Evolutionary conservation across 345 rosid genomes (phyloP).

Genomic region (Luvunga scandens): DNA sequence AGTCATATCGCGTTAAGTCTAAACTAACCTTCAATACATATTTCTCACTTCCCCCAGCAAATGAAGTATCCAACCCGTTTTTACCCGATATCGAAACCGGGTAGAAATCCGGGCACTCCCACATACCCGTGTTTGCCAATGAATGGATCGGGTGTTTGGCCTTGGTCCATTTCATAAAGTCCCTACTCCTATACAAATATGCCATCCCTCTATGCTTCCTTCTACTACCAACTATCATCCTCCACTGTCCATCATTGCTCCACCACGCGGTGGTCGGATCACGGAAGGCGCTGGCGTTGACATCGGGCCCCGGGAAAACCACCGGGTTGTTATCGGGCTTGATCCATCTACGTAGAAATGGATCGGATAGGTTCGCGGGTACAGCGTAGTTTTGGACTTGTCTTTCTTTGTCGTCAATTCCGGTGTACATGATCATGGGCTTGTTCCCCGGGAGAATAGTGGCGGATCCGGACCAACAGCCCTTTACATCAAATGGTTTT

Average conservation of each 20-base stretch:
- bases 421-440: slow-evolving; percentile 77
- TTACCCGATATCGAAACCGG: slow-evolving; percentile 45
- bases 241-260: slow-evolving; percentile 55
- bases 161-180: slow-evolving; percentile 64
- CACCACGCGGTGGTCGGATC: slow-evolving; percentile 94
- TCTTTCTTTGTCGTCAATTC: slow-evolving; percentile 41
- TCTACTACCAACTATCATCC: slow-evolving; percentile 49
- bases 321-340: slow-evolving; percentile 78
- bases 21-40: slow-evolving; percentile 75
- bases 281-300: slow-evolving; percentile 77
- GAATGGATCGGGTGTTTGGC: slow-evolving; percentile 72
- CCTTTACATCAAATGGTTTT: slow-evolving; percentile 62
- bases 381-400: slow-evolving; percentile 75
- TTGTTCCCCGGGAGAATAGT: slow-evolving; percentile 55
- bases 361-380: slow-evolving; percentile 69
- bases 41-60: slow-evolving; percentile 26
- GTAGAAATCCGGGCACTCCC: slow-evolving; percentile 93
- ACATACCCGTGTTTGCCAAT: slow-evolving; percentile 51
- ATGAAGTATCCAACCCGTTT: slow-evolving; percentile 51
- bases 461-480: slow-evolving; percentile 94
- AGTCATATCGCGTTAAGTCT: slow-evolving; percentile 67
- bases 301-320: slow-evolving; percentile 33
- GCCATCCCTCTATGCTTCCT: slow-evolving; percentile 58
- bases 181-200: slow-evolving; percentile 58
- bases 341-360: slow-evolving; percentile 70